Evolutionary conservation across 495 filamentous ascomycete species (phyloP), one percentile per base, ranked within the genome.

Genomic region (Oleoguttula mirabilis): DNA sequence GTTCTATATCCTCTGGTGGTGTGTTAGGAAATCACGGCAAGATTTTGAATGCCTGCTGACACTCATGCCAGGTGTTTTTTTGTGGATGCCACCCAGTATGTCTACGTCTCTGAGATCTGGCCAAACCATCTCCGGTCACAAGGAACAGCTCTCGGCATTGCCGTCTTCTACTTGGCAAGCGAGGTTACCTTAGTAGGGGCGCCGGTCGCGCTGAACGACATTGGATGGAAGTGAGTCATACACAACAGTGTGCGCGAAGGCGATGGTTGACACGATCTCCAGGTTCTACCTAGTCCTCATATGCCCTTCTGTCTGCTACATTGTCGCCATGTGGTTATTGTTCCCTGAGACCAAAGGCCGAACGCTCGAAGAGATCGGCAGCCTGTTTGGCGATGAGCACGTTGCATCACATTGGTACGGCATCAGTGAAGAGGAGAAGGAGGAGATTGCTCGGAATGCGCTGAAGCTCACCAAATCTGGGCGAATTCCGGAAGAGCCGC

Each of bases 141-240:
- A 34, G 51, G 51, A 10, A 47, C 46, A 2, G 47, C 47, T 7
- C 21, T 55, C 15, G 31, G 47, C 12, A 47, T 56, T 50, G 23
- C 47, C 16, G 40, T 40, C 27, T 37, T 43, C 14, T 55, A 43
- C 33, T 20, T 36, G n/a, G 50, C 40, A 3, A 19, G 32, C n/a
- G 50, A 54, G 16, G 47, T 56, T 31, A 36, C 54, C 16, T 46
- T 56, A 10, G 41, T 54, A 17, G 53, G 46, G n/a, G 53, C 50
- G 14, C 53, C 50, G 2, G 54, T 56, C 24, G 53, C 53, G 30
- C 36, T 52, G 14, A 36, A 55, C 24, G 39, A 39, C 4, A 55
- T 55, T 12, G 41, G 36, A 7, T 55, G 51, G 51, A 50, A 45
- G 21, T 55, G 51, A 36, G 48, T 51, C 25, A 7, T 28, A n/a